phyloP scores from a whole-genome alignment of 208 protist species.

The Wallacemonas sp. region DNA sequence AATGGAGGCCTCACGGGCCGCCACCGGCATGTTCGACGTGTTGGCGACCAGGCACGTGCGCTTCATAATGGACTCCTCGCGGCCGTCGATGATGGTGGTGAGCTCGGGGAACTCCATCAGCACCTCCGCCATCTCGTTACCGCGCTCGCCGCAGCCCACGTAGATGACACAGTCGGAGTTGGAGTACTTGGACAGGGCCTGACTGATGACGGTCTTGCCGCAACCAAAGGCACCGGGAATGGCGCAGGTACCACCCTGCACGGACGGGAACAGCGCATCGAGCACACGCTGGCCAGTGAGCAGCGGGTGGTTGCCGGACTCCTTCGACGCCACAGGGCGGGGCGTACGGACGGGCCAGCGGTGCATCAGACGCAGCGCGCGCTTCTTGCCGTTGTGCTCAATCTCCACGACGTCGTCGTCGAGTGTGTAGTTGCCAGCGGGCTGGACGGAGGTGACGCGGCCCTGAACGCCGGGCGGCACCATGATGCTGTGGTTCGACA shows the following conservation, averaged over 20 bases:
- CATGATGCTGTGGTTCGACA: slow-evolving; percentile 97
- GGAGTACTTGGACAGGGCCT: slow-evolving; percentile 99
- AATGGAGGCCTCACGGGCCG: slow-evolving; percentile 99
- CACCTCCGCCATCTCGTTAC: slow-evolving; percentile 99
- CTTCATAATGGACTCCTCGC: slow-evolving; percentile 99
- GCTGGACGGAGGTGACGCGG: slow-evolving; percentile 93
- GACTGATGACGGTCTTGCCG: slow-evolving; percentile 99
- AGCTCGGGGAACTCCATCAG: slow-evolving; percentile 99
- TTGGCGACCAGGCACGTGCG: slow-evolving; percentile 99
- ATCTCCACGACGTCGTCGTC: slow-evolving; percentile 93
- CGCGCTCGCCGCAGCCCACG: slow-evolving; percentile 99
- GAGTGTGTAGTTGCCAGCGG: slow-evolving; percentile 94
- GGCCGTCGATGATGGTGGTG: slow-evolving; percentile 94
- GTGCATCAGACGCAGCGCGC: slow-evolving; percentile 95
- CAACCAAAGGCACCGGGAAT: slow-evolving; percentile 99
- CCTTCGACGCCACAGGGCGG: slow-evolving; percentile 95
- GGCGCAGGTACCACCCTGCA: slow-evolving; percentile 99
- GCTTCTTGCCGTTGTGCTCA: slow-evolving; percentile 90
- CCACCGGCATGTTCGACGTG: slow-evolving; percentile 99
- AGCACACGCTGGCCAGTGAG: slow-evolving; percentile 99
- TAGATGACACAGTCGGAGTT: slow-evolving; percentile 99
- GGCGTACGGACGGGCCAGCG: slow-evolving; percentile 97
- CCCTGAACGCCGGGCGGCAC: slow-evolving; percentile 94
- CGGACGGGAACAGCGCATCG: slow-evolving; percentile 99
- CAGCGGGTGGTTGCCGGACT: slow-evolving; percentile 96